Evolutionary conservation across 768 basidiomycete genomes (phyloP).

Genomic region (Termitomyces sp.): DNA sequence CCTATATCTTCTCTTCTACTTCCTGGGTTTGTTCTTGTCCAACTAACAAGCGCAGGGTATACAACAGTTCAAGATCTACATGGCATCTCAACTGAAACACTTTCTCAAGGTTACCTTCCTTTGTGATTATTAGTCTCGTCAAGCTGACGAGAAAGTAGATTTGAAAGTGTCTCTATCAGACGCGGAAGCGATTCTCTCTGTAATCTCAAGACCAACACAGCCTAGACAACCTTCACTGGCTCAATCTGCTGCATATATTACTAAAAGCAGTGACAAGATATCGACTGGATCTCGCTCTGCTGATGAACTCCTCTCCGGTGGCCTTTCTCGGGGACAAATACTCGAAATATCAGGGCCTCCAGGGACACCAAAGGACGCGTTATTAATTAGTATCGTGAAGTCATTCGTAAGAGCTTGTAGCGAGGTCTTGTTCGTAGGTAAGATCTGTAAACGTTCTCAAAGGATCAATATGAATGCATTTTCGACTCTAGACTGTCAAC

Average conservation of each 20-base stretch:
- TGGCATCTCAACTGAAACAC: slow-evolving; percentile 32
- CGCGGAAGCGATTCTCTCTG: slow-evolving; percentile 40
- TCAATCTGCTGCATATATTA: slow-evolving; percentile 50
- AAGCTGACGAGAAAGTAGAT: slow-evolving; percentile 29
- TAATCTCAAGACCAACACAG: slow-evolving; percentile 26
- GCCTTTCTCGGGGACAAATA: slow-evolving; percentile 53
- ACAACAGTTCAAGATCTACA: slow-evolving; percentile 49
- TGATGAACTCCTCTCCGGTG: slow-evolving; percentile 58
- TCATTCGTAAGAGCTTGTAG: slow-evolving; percentile 41
- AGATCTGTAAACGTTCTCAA: slow-evolving; percentile 1
- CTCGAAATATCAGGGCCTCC: slow-evolving; percentile 77
- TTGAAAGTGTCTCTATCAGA: slow-evolving; percentile 39
- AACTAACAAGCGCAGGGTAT: slow-evolving; percentile 49
- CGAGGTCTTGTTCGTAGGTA: slow-evolving; percentile 64
- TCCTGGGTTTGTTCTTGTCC: slow-evolving; percentile 37
- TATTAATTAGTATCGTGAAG: slow-evolving; percentile 45
- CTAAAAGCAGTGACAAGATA: slow-evolving; percentile 21
- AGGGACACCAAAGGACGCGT: slow-evolving; percentile 56
- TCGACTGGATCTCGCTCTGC: slow-evolving; percentile 42
- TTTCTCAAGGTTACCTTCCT: slow-evolving; percentile 40
- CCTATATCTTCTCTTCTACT: slow-evolving; percentile 43
- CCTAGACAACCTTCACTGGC: slow-evolving; percentile 29
- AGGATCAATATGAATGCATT: neutral
- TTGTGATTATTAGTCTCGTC: neutral
- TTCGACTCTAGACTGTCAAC: slow-evolving; percentile 34